Evolutionary conservation across 257 asterid species (phyloP), one percentile per base, ranked within the genome.

Genomic region (Thymus quinquecostatus): DNA sequence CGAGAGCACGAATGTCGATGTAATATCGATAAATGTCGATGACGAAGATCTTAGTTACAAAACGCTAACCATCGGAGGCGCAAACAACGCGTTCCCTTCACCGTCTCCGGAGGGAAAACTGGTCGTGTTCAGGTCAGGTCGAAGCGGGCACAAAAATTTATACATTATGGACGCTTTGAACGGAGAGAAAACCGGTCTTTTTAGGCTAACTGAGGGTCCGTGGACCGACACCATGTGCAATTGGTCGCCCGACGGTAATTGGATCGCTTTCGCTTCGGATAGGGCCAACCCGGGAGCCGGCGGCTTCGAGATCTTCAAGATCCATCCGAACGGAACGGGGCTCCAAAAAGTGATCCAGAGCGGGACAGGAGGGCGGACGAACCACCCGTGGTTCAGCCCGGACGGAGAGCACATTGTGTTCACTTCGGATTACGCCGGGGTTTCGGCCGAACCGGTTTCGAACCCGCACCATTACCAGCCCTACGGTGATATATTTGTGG

Each of bases 191-290:
- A 86, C 78, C 5, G 85, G 88, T 64, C 84, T 93, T 8, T 38
- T 73, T 50, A 74, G 79, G 76, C 75, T 93, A 32, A 88, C 97
- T 0, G 85, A 85, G 7, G 97, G 97, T 6, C 79, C 96, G 0
- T 93, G 98, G 97, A 76, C 89, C 0, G 98, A 93, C 69, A 93
- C 98, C 1, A 93, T 93, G 98, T 79, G 96, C 61, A 93, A 81
- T 56, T 93, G 98, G 98, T 93, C 98, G 0, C 98, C 97, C 0
- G 84, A 88, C 50, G 96, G 94, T 0, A 88, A 93, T 32, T 91
- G 98, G 98, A 93, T 93, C 0, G 91, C 83, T 0, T 93, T 93
- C 9, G 89, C 98, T 2, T 93, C 98, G 0, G 98, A 93, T 65
- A 64, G 97, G 80, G 92, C 81, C 64, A 70, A 84, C 64, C 97